These are phyloP conservation scores for Leccinellum rugosiceps DNA, from an alignment of 768 basidiomycete genomes.

Conservation along the genomic window DNA sequence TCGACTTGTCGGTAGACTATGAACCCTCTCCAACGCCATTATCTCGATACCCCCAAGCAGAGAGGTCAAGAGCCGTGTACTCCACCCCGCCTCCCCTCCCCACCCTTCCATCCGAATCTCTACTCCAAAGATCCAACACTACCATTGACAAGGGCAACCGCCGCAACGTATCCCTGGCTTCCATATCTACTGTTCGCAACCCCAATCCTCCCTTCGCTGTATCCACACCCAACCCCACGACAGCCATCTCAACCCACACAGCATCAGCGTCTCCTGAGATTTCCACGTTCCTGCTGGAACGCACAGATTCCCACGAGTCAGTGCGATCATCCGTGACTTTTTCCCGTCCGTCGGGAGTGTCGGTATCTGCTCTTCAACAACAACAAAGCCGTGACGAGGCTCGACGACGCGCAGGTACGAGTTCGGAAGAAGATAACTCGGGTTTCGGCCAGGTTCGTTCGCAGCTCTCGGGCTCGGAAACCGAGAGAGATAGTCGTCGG, in stretches of 20 bases:
- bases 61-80: constrained; percentile 47
- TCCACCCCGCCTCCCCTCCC: constrained; percentile 59
- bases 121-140: constrained; percentile 25
- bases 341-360: constrained; percentile 57
- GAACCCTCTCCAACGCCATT: constrained; percentile 49
- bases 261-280: constrained; percentile 46
- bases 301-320: constrained; percentile 48
- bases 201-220: constrained; percentile 42
- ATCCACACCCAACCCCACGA: constrained; percentile 58
- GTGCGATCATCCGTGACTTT: constrained; percentile 54
- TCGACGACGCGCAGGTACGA: constrained; percentile 32
- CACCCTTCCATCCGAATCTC: constrained; percentile 56
- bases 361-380: constrained; percentile 54
- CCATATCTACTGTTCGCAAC: constrained; percentile 45
- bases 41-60: constrained; percentile 32
- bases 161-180: constrained; percentile 44
- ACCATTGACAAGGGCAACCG: constrained; percentile 29
- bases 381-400: constrained; percentile 42
- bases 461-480: constrained; percentile 46
- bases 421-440: constrained; percentile 23
- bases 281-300: constrained; percentile 32
- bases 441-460: constrained; percentile 25
- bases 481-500: constrained; percentile 44
- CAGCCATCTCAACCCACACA: constrained; percentile 63
- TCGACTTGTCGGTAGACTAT: constrained; percentile 33